Evolutionary conservation across 768 basidiomycete species (phyloP).

Genomic region (Ramaria rubella): DNA sequence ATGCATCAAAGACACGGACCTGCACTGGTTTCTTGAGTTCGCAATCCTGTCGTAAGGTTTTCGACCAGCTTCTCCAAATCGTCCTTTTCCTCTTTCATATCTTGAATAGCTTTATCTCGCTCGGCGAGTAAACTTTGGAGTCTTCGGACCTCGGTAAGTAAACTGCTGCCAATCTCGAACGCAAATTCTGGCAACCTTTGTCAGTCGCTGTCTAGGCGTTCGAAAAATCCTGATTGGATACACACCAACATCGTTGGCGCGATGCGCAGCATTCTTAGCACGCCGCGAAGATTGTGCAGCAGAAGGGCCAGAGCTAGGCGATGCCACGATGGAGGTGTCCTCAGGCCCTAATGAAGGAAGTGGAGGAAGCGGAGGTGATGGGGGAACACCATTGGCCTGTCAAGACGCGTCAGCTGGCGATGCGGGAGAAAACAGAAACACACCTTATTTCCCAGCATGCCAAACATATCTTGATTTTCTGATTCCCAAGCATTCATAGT

Average conservation of each 20-base stretch:
- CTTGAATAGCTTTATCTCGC: slow-evolving; percentile 87
- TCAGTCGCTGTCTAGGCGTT: slow-evolving; percentile 14
- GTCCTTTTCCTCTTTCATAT: slow-evolving; percentile 88
- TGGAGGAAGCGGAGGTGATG: slow-evolving; percentile 19
- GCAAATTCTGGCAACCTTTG: slow-evolving; percentile 74
- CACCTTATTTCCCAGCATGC: slow-evolving; percentile 61
- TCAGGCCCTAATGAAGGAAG: slow-evolving; percentile 2
- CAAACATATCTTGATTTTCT: slow-evolving; percentile 72
- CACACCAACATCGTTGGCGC: slow-evolving; percentile 84
- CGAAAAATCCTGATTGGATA: slow-evolving; percentile 18
- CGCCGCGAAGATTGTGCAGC: slow-evolving; percentile 77
- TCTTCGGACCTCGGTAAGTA: slow-evolving; percentile 86
- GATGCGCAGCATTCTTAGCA: slow-evolving; percentile 86
- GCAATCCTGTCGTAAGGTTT: slow-evolving; percentile 61
- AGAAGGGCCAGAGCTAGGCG: slow-evolving; percentile 48
- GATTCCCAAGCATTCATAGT: slow-evolving; percentile 71
- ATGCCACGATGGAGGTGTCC: background rate
- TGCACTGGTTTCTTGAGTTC: slow-evolving; percentile 72
- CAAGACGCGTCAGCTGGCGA: slow-evolving; percentile 6
- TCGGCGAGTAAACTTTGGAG: slow-evolving; percentile 87
- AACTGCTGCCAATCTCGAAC: slow-evolving; percentile 91
- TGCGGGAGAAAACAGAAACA: slow-evolving; percentile 18
- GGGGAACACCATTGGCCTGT: slow-evolving; percentile 35
- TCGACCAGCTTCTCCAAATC: slow-evolving; percentile 78
- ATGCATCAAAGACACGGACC: slow-evolving; percentile 41